Base-by-base conservation (phyloP, 2,329 filamentous ascomycete genomes). In the Colletotrichum orbiculare region DNA sequence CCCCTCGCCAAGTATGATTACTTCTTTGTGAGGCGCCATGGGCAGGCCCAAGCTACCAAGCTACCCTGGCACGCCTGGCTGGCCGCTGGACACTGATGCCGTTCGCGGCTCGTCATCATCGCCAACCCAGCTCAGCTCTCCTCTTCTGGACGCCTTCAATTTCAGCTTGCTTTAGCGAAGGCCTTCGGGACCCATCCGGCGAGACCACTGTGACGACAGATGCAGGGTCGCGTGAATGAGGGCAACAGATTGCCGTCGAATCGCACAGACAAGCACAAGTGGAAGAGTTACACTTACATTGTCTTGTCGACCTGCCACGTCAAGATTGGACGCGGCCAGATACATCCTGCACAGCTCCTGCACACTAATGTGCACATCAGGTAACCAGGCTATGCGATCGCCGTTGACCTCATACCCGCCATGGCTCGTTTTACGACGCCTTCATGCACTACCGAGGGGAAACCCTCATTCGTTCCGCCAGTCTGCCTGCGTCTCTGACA, bases 131-230 rank as follows among this genome's bases (percentile, higher is more conserved):
- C 49, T 54, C 48, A 64, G 55, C 61, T 49, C 55, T 60, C 42
- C 35, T 41, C 54, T 42, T 54, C 45, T 43, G 55, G 49, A 54
- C 59, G 60, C 61, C 56, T 54, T 48, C 55, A 60, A 54, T 64
- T 50, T 60, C 56, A 48, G 33, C 48, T 39, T 60, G 49, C 61
- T 43, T 60, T 54, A 50, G 56, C 61, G 55, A 60, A 54, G 38
- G 50, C 49, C 43, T 43, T 43, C 9, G 15, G 49, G 56, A 13
- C 41, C 49, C 56, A 41, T 60, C 25, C 43, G 25, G 57, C 49
- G n/a, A 60, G 54, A 38, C 61, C 49, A 39, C 55, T 34, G 48
- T 49, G 55, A 49, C 55, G 61, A 48, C 55, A 54, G 33, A 15
- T 50, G 43, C 55, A 54, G 41, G 54, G 54, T 41, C 47, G 48